Evolutionary conservation across 371 early-diverging fungal genomes (phyloP).

Genomic region (Apophysomyces elegans): DNA sequence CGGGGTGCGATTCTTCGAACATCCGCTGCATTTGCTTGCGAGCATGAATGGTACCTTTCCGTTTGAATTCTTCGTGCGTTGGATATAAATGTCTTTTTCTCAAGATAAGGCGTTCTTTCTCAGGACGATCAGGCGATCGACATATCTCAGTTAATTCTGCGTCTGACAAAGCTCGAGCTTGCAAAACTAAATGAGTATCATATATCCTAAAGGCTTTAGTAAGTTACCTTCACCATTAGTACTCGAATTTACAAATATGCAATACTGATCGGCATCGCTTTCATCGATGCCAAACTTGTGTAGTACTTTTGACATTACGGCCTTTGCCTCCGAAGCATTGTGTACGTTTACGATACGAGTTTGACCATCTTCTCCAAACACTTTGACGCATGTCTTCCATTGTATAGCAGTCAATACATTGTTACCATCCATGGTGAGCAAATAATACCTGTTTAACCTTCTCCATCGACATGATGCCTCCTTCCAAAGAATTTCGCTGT

Average conservation of each 20-base stretch:
- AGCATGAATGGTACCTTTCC: slow-evolving; percentile 53
- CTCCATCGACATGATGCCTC: slow-evolving; percentile 70
- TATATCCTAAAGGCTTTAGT: not conserved
- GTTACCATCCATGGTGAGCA: not conserved
- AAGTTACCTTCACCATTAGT: slow-evolving; percentile 62
- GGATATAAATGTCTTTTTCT: slow-evolving; percentile 74
- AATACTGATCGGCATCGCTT: slow-evolving; percentile 61
- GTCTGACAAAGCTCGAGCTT: slow-evolving; percentile 70
- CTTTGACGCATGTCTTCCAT: slow-evolving; percentile 62
- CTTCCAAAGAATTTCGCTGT: slow-evolving; percentile 49
- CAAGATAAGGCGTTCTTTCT: slow-evolving; percentile 77
- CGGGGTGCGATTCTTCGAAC: slow-evolving; percentile 8
- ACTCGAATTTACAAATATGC: slow-evolving; percentile 65
- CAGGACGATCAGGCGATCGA: slow-evolving; percentile 65
- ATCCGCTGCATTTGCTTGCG: slow-evolving; percentile 21
- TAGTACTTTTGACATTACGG: slow-evolving; percentile 64
- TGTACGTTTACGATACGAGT: slow-evolving; percentile 68
- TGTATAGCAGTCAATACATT: not conserved
- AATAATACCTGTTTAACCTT: slow-evolving; percentile 61
- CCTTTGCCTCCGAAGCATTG: slow-evolving; percentile 56
- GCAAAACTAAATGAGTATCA: not conserved
- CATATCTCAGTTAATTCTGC: slow-evolving; percentile 76
- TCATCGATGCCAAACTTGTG: slow-evolving; percentile 72
- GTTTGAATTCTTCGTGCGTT: slow-evolving; percentile 63
- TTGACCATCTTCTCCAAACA: slow-evolving; percentile 72